Conservation (phyloP, 2,329 filamentous ascomycete genomes). For the Penicillium paneum region DNA sequence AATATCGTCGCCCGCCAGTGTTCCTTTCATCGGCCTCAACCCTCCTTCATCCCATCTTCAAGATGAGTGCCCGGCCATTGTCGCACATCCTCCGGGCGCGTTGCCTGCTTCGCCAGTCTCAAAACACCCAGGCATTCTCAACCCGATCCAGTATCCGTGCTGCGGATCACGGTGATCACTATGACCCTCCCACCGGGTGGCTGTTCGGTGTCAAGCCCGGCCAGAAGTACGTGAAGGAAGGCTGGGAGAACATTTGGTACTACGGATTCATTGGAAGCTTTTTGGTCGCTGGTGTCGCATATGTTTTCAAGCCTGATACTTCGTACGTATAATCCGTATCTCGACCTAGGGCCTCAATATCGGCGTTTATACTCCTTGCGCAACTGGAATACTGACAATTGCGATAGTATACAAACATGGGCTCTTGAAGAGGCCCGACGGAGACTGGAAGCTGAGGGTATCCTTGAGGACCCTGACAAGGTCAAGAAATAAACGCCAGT, state of each 20-base stretch:
- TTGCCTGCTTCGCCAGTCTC: conserved; percentile 36
- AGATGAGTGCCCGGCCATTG: conserved; percentile 40
- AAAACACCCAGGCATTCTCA: conserved; percentile 40
- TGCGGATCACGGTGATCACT: conserved; percentile 68
- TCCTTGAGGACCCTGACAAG: conserved; percentile 72
- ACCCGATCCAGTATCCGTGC: conserved; percentile 40
- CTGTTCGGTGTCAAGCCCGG: conserved; percentile 91
- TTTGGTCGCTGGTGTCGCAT: conserved; percentile 69
- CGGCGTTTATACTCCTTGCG: neutral
- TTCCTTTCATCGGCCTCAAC: conserved; percentile 9
- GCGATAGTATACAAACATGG: conserved; percentile 92
- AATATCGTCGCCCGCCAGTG: conserved; percentile 3
- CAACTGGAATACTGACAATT: conserved; percentile 18
- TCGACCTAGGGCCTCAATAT: neutral
- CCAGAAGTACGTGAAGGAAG: conserved; percentile 93
- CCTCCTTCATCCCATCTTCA: conserved; percentile 24
- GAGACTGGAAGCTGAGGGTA: conserved; percentile 92
- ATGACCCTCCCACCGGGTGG: conserved; percentile 87
- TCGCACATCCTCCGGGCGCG: conserved; percentile 41
- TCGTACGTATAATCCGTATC: conserved; percentile 65
- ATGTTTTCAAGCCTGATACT: conserved; percentile 97
- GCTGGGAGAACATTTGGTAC: conserved; percentile 86
- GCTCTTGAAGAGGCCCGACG: conserved; percentile 93
- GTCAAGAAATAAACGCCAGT: conserved; percentile 48
- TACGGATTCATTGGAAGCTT: conserved; percentile 81